Conservation (phyloP, 192 early-diverging fungal genomes). For the Cetraspora pellucida region DNA sequence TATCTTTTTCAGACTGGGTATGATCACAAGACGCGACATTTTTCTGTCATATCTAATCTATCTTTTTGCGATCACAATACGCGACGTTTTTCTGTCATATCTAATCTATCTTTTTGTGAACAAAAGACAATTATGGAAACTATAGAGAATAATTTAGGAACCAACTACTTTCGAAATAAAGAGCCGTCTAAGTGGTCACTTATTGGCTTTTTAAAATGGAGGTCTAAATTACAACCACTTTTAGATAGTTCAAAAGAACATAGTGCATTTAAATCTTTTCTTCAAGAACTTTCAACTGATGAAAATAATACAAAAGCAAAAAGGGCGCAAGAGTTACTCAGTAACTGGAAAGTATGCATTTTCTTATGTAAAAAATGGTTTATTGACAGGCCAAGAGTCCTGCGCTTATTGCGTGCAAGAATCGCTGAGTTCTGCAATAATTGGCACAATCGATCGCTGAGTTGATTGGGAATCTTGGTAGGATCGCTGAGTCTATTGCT, state of each 20-base stretch:
- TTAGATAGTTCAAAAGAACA: conserved; percentile 20
- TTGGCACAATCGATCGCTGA: conserved; percentile 33
- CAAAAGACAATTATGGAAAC: too few species aligned
- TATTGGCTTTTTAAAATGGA: conserved; percentile 31
- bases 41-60: too few species aligned
- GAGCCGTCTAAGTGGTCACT: conserved; percentile 27
- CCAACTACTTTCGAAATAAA: conserved; percentile 24
- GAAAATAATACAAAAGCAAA: neutral
- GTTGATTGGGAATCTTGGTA: conserved; percentile 37
- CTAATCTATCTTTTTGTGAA: too few species aligned
- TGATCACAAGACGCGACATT: too few species aligned
- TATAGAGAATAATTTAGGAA: neutral
- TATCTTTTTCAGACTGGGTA: too few species aligned
- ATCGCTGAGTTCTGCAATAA: conserved; percentile 10
- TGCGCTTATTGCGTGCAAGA: conserved; percentile 20
- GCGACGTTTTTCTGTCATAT: too few species aligned
- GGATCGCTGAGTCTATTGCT: conserved; percentile 31
- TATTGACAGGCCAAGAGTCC: conserved; percentile 31
- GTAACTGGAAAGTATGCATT: conserved; percentile 28
- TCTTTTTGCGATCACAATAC: too few species aligned
- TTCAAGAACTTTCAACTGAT: conserved; percentile 13
- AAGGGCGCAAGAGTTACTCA: conserved; percentile 30
- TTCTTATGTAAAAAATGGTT: conserved; percentile 8
- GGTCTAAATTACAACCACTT: conserved; percentile 11
- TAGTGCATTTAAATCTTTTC: conserved; percentile 29